Conservation (phyloP, 257 asterid species). For the Vinca minor region DNA sequence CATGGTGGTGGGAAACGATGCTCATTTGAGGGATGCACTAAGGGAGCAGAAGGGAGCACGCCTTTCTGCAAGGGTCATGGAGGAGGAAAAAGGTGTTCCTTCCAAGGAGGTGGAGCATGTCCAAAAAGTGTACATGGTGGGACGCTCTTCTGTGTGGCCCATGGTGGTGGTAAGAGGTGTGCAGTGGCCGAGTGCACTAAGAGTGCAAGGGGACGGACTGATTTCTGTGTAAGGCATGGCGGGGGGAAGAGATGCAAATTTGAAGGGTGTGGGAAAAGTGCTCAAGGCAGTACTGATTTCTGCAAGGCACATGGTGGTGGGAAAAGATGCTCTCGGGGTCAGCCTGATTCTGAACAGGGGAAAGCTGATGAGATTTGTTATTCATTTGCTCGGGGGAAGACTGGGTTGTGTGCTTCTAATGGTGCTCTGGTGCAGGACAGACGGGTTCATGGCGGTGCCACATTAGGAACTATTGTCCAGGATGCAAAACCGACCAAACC, state of each 20-base stretch:
- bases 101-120: conserved; percentile 72
- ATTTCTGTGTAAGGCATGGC: conserved; percentile 84
- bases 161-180: conserved; percentile 93
- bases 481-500: conserved; percentile 29
- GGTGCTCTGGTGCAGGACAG: conserved; percentile 71
- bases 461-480: conserved; percentile 36
- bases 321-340: conserved; percentile 85
- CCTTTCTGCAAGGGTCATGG: conserved; percentile 91
- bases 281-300: conserved; percentile 93
- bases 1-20: conserved; percentile 95
- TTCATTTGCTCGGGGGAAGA: conserved; percentile 64
- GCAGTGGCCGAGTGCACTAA: conserved; percentile 66
- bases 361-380: conserved; percentile 53
- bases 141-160: conserved; percentile 79
- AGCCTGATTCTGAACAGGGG: conserved; percentile 56
- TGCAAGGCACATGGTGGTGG: conserved; percentile 99
- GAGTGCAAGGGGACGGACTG: conserved; percentile 94
- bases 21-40: conserved; percentile 52
- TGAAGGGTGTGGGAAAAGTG: conserved; percentile 85
- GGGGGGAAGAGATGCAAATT: conserved; percentile 86
- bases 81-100: conserved; percentile 84
- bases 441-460: conserved; percentile 81
- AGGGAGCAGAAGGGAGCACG: conserved; percentile 96
- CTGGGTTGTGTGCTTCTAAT: conserved; percentile 69
- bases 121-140: conserved; percentile 97